Percentiles rank a stretch among this genome's conserved stretches.
Conservation (phyloP, 192 early-diverging fungal genomes). For the Gaertneriomyces sp. region DNA sequence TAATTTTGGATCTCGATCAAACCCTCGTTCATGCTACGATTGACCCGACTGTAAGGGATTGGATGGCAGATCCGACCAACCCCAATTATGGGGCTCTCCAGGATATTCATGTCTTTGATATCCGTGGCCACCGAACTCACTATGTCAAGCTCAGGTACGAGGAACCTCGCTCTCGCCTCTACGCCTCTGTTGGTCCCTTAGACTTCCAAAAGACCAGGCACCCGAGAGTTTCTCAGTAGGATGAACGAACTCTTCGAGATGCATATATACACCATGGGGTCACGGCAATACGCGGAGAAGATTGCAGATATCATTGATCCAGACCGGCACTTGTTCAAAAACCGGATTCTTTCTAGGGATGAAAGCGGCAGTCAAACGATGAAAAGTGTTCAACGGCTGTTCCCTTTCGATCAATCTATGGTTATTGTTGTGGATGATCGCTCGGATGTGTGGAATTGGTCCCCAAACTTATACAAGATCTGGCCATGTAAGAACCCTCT, state of each 20-base stretch:
- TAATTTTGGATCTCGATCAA: constrained; percentile 96
- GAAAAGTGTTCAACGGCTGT: constrained; percentile 81
- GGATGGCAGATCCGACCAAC: constrained; percentile 64
- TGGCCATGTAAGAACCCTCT: constrained; percentile 67
- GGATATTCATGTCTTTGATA: constrained; percentile 72
- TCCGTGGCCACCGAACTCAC: constrained; percentile 68
- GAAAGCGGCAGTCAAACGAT: constrained; percentile 73
- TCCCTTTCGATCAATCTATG: constrained; percentile 94
- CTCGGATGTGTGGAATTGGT: constrained; percentile 89
- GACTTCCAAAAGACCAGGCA: constrained; percentile 57
- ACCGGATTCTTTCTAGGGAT: constrained; percentile 87
- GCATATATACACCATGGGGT: constrained; percentile 99
- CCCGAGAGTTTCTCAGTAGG: constrained; percentile 71
- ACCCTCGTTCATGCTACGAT: constrained; percentile 94
- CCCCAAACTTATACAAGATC: constrained; percentile 85
- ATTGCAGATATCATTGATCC: constrained; percentile 88
- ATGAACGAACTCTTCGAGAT: constrained; percentile 78
- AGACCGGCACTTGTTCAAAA: constrained; percentile 68
- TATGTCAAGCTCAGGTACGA: constrained; percentile 78
- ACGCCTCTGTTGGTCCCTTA: neutral
- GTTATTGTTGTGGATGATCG: constrained; percentile 95
- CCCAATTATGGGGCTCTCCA: constrained; percentile 49
- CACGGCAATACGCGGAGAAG: constrained; percentile 83
- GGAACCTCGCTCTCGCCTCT: neutral
- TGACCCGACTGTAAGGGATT: constrained; percentile 69